Evolutionary conservation across 805 yeast genomes (phyloP), one percentile per base, ranked within the genome.

Genomic region (Saturnispora bothae): DNA sequence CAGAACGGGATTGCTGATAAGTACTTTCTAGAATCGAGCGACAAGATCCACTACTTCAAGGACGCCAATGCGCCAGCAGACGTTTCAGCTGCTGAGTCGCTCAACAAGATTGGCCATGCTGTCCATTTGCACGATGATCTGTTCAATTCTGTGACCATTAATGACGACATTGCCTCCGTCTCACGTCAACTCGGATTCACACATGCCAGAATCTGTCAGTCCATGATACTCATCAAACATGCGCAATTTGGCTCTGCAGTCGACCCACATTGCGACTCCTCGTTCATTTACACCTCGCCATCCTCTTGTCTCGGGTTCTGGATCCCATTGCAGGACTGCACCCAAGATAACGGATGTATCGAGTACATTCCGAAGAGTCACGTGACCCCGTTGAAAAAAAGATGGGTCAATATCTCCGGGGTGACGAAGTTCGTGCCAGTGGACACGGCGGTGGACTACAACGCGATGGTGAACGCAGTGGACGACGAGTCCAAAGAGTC

Each of bases 71-170:
- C 89, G 0, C 71, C 81, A 45, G 53, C 47, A 9, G 32, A 32
- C 16, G 41, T 57, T 2, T 72, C 79, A 8, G 65, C 76, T 43
- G 68, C 69, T 21, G 58, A 56, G 43, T 71, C 88, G 1, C 66
- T 83, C 51, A 83, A 83, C 58, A 83, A 83, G 58, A 74, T 83
- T 30, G 94, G 92, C 4, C 94, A 83, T 51, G 84, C 83, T 1
- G 54, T 83, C 13, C 94, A 83, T 50, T 64, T 69, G 50, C 55
- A 68, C 26, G 73, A 76, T 43, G 61, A 63, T 0, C 48, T 53
- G n/a, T 83, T 76, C 48, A 53, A 53, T 17, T 45, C 56, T 9
- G 54, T 75, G 19, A 76, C 89, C 0, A 63, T 77, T 27, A 69
- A 68, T 39, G 60, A 54, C 1, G 66, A 70, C 23, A 69, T 78